These are phyloP conservation scores for Psilocybe cubensis DNA, from an alignment of 768 basidiomycete genomes.

Conservation along the genomic window DNA sequence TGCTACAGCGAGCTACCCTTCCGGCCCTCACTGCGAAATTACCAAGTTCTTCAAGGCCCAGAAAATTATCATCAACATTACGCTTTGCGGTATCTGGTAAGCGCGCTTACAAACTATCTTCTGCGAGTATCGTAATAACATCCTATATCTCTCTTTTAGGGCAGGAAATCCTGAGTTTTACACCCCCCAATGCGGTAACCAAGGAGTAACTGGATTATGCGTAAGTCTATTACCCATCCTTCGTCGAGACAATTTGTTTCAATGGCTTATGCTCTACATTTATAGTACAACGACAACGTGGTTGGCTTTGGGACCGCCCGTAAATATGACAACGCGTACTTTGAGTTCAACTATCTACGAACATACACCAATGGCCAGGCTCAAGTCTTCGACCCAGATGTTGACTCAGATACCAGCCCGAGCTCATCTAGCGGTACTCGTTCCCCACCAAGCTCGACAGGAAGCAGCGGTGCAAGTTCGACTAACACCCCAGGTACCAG, in stretches of 20 bases:
- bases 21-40: conserved; percentile 41
- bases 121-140: background rate
- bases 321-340: conserved; percentile 54
- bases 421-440: background rate
- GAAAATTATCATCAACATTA: conserved; percentile 55
- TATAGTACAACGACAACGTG: conserved; percentile 45
- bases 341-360: conserved; percentile 59
- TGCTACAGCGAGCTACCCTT: conserved; percentile 43
- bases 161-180: conserved; percentile 49
- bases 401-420: background rate
- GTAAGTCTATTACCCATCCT: conserved; percentile 26
- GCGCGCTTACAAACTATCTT: conserved; percentile 7
- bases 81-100: conserved; percentile 53
- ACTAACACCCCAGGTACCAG: background rate
- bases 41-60: conserved; percentile 46
- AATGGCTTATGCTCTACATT: background rate
- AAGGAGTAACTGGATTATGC: conserved; percentile 36
- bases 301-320: conserved; percentile 40
- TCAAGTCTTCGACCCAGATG: background rate
- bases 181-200: conserved; percentile 39
- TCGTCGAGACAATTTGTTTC: background rate
- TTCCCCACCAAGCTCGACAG: background rate
- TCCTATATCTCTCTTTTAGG: conserved; percentile 22
- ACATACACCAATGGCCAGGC: conserved; percentile 46
- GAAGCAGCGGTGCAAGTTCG: background rate